phyloP scores from a whole-genome alignment of 2,329 filamentous ascomycete genomes.

The Aspergillus floridensis region DNA sequence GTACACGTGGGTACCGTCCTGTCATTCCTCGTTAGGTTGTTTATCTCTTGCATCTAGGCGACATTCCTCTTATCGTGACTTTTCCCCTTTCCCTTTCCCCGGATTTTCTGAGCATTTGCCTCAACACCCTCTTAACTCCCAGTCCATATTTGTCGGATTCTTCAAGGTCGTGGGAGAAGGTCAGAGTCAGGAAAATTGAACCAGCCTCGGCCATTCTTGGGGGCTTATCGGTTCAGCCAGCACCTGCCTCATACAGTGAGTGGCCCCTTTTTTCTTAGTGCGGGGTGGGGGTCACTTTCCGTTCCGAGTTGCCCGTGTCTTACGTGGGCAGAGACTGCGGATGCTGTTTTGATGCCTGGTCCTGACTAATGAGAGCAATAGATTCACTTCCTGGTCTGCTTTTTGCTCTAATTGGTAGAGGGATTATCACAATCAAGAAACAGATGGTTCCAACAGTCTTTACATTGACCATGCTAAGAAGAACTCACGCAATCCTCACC shows the following conservation, averaged over 20 bases:
- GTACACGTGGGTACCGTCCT: slow-evolving; percentile 8
- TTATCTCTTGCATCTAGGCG: slow-evolving; percentile 1
- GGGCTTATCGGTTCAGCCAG: neutral
- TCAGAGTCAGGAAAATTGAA: neutral
- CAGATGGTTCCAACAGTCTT: neutral
- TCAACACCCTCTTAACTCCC: neutral
- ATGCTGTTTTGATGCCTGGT: neutral
- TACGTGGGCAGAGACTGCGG: neutral
- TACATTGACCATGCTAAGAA: too few relatives aligned
- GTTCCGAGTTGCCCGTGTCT: neutral
- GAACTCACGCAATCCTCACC: neutral
- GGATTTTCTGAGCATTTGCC: neutral
- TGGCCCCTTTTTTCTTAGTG: slow-evolving; percentile 2
- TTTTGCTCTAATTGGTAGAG: neutral
- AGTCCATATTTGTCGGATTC: neutral
- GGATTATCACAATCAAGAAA: neutral
- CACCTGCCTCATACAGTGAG: neutral
- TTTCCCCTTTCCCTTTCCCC: neutral
- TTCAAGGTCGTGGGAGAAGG: neutral
- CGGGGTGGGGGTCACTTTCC: slow-evolving; percentile 1
- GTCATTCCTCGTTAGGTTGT: slow-evolving; percentile 1
- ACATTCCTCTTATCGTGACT: slow-evolving; percentile 1
- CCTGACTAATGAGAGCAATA: neutral
- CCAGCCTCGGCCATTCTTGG: neutral
- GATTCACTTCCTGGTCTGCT: neutral